Evolutionary conservation across 2,329 filamentous ascomycete species (phyloP), one percentile per base, ranked within the genome.

Genomic region (Pestalotiopsis sp.): DNA sequence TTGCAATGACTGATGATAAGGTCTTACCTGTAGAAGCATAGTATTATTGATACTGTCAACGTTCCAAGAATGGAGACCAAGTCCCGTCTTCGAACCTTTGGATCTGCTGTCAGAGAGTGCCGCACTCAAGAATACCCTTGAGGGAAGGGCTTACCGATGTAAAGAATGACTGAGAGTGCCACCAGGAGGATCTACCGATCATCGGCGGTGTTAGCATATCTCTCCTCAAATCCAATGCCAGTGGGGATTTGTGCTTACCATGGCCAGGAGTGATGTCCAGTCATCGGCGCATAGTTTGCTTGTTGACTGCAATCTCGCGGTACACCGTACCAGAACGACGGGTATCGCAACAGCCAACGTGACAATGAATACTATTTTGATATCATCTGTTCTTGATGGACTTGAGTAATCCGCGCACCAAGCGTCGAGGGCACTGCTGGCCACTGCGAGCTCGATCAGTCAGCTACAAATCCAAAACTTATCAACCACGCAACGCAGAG

Each of bases 241-340:
- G 7, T 9, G 14, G 57, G 14, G 17, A 3, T 12, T 4, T 14
- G n/a, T 59, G 3, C 23, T 36, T 27, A 59, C 20, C 61, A 64
- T 49, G 20, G 38, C 61, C 20, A 64, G 38, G 4, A 64, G 61
- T 49, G 61, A 38, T 12, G 38, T 49, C 61, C 61, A 64, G 20
- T 64, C 61, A 27, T 64, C 61, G 36, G 49, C 36, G 38, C 61
- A 64, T 17, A 64, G 23, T n/a, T 27, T 49, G 7, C 49, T 64
- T 6, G 38, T 64, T 6, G 14, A 20, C 38, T 64, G 61, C n/a
- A 64, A 39, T 14, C 61, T 45, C 23, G 61, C 38, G 12, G 38
- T 38, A 17, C 61, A 64, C 20, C 61, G 38, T 7, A 23, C 61
- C 14, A 64, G 39, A 14, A 52, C 61, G 13, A 52, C 25, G 12